Evolutionary conservation across 805 yeast species (phyloP), one percentile per base, ranked within the genome.

Genomic region (Candida quercuum): DNA sequence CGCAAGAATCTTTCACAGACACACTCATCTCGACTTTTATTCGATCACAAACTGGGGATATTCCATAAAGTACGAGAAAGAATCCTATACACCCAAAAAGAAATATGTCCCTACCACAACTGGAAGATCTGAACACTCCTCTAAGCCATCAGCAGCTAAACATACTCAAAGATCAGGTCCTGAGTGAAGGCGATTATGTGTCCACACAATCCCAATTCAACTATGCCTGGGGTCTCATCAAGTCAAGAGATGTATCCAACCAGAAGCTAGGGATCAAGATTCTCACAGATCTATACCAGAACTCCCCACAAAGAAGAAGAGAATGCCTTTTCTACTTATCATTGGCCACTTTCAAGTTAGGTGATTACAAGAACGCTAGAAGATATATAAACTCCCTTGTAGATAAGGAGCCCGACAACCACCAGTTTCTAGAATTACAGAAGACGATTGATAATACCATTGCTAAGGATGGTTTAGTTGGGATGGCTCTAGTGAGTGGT

Each of bases 201-300:
- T 71, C 89, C 0, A 72, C 85, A 0, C 97, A 88, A 59, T 81
- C 96, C 3, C 75, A 79, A 40, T 93, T 93, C 71, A 93, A 94
- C 61, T 86, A 85, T 51, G 95, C 97, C 0, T 93, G 99, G 99
- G 99, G 94, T 4, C 67, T 93, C 35, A 76, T 94, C 45, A 89
- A 87, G 58, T 79, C 95, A 2, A 56, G 60, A 35, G 68, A 71
- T 35, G 66, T 69, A 17, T 71, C 67, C 28, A 82, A 85, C 43
- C 94, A 86, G 54, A 71, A 82, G 49, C 69, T 81, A 35, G 99
- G 98, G 0, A 77, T 93, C 14, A 79, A 76, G 38, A 68, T 91
- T 21, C 66, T 93, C 41, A 74, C 86, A 0, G 77, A 76, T 31
- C 65, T 66, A 22, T 91, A 82, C 62, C 76, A 81, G 47, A 86